Base-by-base conservation (phyloP, 176 grass and related monocot genomes). In the Cocos nucifera region DNA sequence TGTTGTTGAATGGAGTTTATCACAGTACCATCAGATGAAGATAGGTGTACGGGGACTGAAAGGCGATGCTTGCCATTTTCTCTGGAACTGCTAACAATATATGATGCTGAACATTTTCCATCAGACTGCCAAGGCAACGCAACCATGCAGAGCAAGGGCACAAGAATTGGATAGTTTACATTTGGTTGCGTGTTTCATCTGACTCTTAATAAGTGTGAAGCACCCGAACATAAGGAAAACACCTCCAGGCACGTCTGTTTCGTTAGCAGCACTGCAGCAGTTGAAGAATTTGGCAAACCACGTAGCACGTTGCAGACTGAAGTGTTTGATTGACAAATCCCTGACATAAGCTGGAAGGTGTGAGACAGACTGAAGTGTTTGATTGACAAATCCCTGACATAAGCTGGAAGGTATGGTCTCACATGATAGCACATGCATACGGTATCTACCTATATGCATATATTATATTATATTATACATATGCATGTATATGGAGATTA, bases 201-300 rank as follows among this genome's bases (percentile, higher is more conserved):
- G 83, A 82, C 48, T 90, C 92, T 97, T n/a, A n/a, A n/a, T 57
- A 97, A 69, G 79, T 79, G 82, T 58, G 86, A 80, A 65, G 83
- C 87, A 66, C 92, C 88, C 17, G 87, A 73, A 53, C 90, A 73
- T 50, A 97, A 66, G 3, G 80, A 80, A 77, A 97, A 90, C 58
- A 91, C 88, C 92, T 72, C 87, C 81, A 56, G 75, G 80, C 17
- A 72, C 72, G 63, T 91, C 92, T 21, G 55, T 58, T 70, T 70
- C 87, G 70, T 72, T 56, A 24, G 50, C 75, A 78, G 73, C 22
- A 22, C 22, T 22, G 22, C n/a, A 22, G 22, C 57, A 25, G 59
- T 25, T 27, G 61, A 71, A 66, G 88, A 78, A 71, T 80, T 75
- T 55, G 69, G 65, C 59, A 82, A 74, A 58, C 73, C n/a, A n/a